Evolutionary conservation across 805 yeast genomes (phyloP).

Genomic region (Zygosaccharomyces lentus): DNA sequence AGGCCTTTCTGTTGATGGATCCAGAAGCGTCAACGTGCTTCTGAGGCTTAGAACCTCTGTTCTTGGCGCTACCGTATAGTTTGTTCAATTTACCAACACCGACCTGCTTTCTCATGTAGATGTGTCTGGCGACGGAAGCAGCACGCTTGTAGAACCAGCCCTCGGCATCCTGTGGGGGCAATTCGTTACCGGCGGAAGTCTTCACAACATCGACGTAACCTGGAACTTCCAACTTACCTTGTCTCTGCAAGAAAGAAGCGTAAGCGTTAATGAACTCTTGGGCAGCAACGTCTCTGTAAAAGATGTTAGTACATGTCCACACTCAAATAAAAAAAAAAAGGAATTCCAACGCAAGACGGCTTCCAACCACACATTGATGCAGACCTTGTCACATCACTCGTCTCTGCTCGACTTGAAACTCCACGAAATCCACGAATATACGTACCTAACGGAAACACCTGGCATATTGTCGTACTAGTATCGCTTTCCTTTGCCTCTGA

Average conservation of each 20-base stretch:
- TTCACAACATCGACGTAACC: conserved; percentile 99
- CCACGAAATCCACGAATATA: conserved; percentile 24
- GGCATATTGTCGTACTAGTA: conserved; percentile 59
- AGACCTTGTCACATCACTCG: conserved; percentile 3
- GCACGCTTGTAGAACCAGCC: conserved; percentile 99
- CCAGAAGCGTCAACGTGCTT: conserved; percentile 99
- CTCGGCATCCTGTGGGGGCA: conserved; percentile 99
- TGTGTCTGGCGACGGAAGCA: conserved; percentile 99
- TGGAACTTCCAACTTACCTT: conserved; percentile 99
- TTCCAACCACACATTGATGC: background rate
- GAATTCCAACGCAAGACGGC: too few relatives aligned
- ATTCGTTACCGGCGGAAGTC: conserved; percentile 98
- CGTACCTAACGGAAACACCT: conserved; percentile 98
- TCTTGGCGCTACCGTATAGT: conserved; percentile 97
- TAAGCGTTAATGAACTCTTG: conserved; percentile 99
- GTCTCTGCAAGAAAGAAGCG: conserved; percentile 99
- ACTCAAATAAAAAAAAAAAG: background rate
- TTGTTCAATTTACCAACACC: conserved; percentile 99
- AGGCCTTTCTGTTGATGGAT: conserved; percentile 96
- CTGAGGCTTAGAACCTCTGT: conserved; percentile 99
- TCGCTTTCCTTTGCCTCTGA: conserved; percentile 2
- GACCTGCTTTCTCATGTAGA: conserved; percentile 98
- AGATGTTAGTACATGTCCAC: conserved; percentile 31
- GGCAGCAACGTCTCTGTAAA: conserved; percentile 98
- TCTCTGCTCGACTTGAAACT: background rate